Conservation (phyloP, 306 rosid species). For the Vigna mungo region DNA sequence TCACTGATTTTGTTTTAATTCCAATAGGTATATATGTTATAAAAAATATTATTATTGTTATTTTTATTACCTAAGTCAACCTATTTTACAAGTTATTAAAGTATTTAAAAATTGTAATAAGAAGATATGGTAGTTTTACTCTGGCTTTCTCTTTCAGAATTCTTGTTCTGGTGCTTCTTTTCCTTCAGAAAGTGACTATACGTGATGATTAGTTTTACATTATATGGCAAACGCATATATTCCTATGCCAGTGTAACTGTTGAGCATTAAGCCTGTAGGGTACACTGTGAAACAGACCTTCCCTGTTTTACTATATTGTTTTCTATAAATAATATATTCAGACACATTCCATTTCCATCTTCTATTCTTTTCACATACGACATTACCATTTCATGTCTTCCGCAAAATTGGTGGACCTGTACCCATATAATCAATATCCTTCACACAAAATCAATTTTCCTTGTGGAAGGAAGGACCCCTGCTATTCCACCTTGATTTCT, state of each 20-base stretch:
- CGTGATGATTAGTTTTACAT: conserved; percentile 19
- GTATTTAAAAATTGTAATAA: too few species aligned
- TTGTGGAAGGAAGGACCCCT: not conserved
- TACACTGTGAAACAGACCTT: conserved; percentile 32
- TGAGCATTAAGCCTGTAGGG: conserved; percentile 30
- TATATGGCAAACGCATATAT: conserved; percentile 25
- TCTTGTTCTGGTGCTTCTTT: conserved; percentile 24
- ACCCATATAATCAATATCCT: not conserved
- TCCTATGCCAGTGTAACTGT: conserved; percentile 30
- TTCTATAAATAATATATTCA: not conserved
- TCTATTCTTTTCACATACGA: not conserved
- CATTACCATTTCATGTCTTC: not conserved
- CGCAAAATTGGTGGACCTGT: conserved; percentile 11
- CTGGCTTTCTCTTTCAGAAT: conserved; percentile 2
- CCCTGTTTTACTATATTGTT: not conserved
- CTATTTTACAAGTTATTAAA: too few species aligned
- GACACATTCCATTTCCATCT: conserved; percentile 8
- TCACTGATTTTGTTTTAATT: too few species aligned
- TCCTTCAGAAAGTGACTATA: conserved; percentile 36
- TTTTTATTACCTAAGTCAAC: too few species aligned
- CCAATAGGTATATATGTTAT: too few species aligned
- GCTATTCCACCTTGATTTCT: not conserved
- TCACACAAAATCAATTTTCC: not conserved
- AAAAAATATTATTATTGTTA: too few species aligned
- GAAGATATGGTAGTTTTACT: too few species aligned